Conservation (phyloP, 331 rosid species). For the Telfairia occidentalis region DNA sequence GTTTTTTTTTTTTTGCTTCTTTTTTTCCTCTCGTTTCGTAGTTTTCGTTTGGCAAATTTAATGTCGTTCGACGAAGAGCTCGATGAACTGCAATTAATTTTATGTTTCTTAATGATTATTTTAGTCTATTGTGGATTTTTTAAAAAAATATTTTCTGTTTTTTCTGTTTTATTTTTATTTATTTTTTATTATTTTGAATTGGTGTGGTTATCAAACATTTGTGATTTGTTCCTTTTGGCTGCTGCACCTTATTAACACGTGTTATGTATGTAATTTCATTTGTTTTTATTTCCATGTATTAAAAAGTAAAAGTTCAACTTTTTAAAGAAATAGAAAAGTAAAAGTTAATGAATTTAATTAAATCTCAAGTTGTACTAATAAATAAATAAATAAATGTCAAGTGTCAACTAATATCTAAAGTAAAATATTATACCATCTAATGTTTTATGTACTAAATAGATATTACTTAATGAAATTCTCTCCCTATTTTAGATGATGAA, state of each 20-base stretch:
- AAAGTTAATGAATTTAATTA: neutral
- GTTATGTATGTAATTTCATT: neutral
- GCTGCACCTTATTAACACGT: neutral
- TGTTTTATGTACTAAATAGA: neutral
- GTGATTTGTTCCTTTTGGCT: neutral
- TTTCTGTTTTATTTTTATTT: no score
- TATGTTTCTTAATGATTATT: neutral
- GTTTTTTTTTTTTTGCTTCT: neutral
- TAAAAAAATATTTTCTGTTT: neutral
- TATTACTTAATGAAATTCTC: no score
- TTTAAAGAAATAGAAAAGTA: neutral
- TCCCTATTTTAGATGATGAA: no score
- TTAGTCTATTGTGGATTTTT: neutral
- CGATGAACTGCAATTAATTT: neutral
- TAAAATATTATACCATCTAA: no score
- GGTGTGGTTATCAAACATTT: neutral
- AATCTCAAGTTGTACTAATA: no score
- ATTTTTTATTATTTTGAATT: neutral
- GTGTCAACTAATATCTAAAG: no score
- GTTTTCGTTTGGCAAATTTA: neutral
- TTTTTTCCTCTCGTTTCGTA: neutral
- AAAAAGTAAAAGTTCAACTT: neutral
- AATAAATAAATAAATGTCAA: no score
- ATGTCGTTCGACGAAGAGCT: neutral
- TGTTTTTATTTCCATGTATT: no score